These are phyloP conservation scores for Zygotorulaspora sp. DNA, from an alignment of 805 yeast species.

Conservation along the genomic window DNA sequence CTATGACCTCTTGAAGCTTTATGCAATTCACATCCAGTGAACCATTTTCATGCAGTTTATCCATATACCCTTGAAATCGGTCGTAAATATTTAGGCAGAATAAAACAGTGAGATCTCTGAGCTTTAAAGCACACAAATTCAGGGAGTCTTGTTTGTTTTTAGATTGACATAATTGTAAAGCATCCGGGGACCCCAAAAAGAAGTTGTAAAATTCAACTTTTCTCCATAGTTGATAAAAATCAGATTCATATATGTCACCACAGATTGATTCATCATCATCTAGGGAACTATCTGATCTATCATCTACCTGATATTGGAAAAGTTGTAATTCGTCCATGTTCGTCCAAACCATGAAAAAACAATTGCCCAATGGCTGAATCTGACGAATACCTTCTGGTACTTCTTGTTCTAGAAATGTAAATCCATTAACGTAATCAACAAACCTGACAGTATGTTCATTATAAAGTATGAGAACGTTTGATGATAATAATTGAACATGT, in stretches of 20 bases:
- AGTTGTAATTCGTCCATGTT: constrained; percentile 17
- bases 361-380: constrained; percentile 15
- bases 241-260: constrained; percentile 18
- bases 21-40: constrained; percentile 2
- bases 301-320: constrained; percentile 27
- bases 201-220: constrained; percentile 28
- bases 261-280: constrained; percentile 21
- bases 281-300: constrained; percentile 13
- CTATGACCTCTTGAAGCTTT: constrained; percentile 20
- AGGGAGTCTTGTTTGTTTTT: constrained; percentile 21
- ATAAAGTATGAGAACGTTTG: constrained; percentile 21
- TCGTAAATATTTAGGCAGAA: constrained; percentile 28
- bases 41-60: constrained; percentile 1
- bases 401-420: constrained; percentile 21
- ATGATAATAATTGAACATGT: constrained; percentile 18
- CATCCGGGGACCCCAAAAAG: constrained; percentile 21
- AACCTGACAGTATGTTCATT: constrained; percentile 18
- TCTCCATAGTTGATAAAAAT: constrained; percentile 25
- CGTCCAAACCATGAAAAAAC: constrained; percentile 25
- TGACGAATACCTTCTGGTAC: constrained; percentile 25
- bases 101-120: constrained; percentile 32
- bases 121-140: constrained; percentile 30
- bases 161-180: constrained; percentile 25
- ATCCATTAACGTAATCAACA: constrained; percentile 30
- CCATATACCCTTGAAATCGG: constrained; percentile 17